These are phyloP conservation scores for Hibiscus tridactylites DNA, from an alignment of 345 rosid genomes.

Conservation along the genomic window DNA sequence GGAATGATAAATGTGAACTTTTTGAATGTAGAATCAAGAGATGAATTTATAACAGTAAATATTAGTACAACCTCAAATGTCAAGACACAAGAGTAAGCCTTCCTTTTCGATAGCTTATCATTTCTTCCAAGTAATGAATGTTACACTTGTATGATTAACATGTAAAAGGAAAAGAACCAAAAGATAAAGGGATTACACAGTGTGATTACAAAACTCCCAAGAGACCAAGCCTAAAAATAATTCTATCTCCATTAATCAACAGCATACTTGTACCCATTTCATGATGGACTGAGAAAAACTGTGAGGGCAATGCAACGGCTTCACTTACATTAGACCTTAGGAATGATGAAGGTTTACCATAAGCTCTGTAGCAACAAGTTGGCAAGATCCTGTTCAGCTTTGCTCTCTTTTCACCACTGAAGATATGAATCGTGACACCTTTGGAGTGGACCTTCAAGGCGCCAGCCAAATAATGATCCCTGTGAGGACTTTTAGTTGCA, in stretches of 20 bases:
- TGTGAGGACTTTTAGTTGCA: not conserved
- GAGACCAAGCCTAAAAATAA: not conserved
- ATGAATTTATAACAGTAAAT: not conserved
- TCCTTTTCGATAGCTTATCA: not conserved
- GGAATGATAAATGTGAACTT: constrained; percentile 10
- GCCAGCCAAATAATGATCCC: not conserved
- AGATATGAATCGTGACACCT: not conserved
- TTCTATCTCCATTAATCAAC: not conserved
- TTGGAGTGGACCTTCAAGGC: not conserved
- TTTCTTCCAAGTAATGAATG: not conserved
- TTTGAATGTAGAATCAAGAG: not conserved
- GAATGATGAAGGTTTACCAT: not conserved
- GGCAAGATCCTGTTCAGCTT: not conserved
- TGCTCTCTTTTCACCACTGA: not conserved
- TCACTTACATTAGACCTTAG: not conserved
- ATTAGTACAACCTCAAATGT: not conserved
- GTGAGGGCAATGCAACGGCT: not conserved
- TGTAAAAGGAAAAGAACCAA: too few relatives aligned
- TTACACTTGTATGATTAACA: too few relatives aligned
- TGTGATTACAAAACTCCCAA: not conserved
- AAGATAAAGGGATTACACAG: not conserved
- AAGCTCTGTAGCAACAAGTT: not conserved
- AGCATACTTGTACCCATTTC: not conserved
- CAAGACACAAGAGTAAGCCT: not conserved
- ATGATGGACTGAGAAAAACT: not conserved